These are phyloP conservation scores for Ophiostoma sp. DNA, from an alignment of 2,329 filamentous ascomycete genomes.

Conservation along the genomic window DNA sequence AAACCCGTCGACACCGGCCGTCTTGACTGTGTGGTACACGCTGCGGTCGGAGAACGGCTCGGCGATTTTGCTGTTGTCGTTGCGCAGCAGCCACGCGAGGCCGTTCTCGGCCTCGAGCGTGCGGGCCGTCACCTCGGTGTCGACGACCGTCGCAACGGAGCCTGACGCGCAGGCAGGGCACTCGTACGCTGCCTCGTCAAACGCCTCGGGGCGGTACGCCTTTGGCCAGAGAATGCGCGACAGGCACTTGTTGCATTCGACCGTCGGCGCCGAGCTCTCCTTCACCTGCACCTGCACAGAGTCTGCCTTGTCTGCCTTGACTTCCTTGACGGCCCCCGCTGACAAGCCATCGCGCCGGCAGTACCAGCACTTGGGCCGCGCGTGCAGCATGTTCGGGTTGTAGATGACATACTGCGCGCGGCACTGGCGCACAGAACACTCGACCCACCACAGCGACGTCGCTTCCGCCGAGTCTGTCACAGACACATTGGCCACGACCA, in stretches of 20 bases:
- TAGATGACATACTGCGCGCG: conserved; percentile 49
- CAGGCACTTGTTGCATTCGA: conserved; percentile 43
- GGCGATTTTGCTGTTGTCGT: conserved; percentile 35
- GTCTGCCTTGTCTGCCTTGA: not conserved
- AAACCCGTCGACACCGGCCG: conserved; percentile 27
- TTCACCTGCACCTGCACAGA: not conserved
- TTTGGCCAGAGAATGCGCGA: conserved; percentile 46
- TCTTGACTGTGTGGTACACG: conserved; percentile 36
- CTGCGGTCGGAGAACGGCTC: conserved; percentile 37
- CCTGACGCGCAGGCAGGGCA: conserved; percentile 41
- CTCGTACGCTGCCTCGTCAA: conserved; percentile 34
- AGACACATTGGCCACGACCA: conserved; percentile 32
- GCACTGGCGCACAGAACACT: conserved; percentile 42
- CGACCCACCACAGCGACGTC: conserved; percentile 42
- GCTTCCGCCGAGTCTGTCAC: conserved; percentile 31
- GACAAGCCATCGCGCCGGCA: conserved; percentile 35
- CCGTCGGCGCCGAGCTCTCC: conserved; percentile 34
- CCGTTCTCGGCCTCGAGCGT: conserved; percentile 40
- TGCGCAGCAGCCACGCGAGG: conserved; percentile 41
- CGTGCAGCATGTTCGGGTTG: conserved; percentile 37
- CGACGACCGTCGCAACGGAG: conserved; percentile 35
- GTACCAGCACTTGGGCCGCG: conserved; percentile 46
- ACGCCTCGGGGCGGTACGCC: conserved; percentile 38
- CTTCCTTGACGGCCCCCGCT: not conserved
- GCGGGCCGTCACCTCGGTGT: conserved; percentile 37